These are phyloP conservation scores for Irpex sp. DNA, from an alignment of 1,284 basidiomycete species.

Conservation along the genomic window DNA sequence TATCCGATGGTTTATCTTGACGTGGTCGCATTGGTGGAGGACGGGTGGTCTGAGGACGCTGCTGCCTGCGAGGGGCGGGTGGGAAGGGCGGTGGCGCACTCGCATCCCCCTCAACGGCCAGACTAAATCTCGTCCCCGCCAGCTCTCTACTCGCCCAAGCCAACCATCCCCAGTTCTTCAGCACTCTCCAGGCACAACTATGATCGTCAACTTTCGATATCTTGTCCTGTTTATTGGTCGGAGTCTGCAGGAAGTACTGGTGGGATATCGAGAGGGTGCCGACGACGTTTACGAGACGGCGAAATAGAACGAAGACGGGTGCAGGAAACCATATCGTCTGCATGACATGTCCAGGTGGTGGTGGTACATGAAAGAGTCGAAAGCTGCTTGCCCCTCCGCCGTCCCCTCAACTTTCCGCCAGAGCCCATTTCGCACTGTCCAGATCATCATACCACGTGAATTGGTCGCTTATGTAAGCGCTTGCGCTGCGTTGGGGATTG, in stretches of 20 bases:
- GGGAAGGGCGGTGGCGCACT: neutral
- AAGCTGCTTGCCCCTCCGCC: neutral
- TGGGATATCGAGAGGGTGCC: slow-evolving; percentile 63
- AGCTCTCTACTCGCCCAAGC: slow-evolving; percentile 7
- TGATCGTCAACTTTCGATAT: slow-evolving; percentile 3
- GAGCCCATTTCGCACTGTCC: neutral
- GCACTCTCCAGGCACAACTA: slow-evolving; percentile 11
- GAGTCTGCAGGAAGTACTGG: slow-evolving; percentile 42
- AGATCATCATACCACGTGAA: neutral
- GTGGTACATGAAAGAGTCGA: neutral
- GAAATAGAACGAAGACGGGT: slow-evolving; percentile 56
- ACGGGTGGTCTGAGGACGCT: slow-evolving; percentile 12
- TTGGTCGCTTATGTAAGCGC: neutral
- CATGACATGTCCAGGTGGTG: slow-evolving; percentile 33
- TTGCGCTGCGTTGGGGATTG: neutral
- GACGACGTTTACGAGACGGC: slow-evolving; percentile 61
- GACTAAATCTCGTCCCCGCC: slow-evolving; percentile 2
- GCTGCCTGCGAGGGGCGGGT: neutral
- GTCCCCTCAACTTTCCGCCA: neutral
- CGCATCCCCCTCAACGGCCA: slow-evolving; percentile 5
- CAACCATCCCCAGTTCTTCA: slow-evolving; percentile 13
- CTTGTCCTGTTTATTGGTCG: slow-evolving; percentile 12
- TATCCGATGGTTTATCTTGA: slow-evolving; percentile 38
- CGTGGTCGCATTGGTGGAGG: slow-evolving; percentile 14
- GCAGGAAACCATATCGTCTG: slow-evolving; percentile 54